Evolutionary conservation across 2,329 filamentous ascomycete genomes (phyloP), one percentile per base, ranked within the genome.

Genomic region (Exutisphaerella laricina): DNA sequence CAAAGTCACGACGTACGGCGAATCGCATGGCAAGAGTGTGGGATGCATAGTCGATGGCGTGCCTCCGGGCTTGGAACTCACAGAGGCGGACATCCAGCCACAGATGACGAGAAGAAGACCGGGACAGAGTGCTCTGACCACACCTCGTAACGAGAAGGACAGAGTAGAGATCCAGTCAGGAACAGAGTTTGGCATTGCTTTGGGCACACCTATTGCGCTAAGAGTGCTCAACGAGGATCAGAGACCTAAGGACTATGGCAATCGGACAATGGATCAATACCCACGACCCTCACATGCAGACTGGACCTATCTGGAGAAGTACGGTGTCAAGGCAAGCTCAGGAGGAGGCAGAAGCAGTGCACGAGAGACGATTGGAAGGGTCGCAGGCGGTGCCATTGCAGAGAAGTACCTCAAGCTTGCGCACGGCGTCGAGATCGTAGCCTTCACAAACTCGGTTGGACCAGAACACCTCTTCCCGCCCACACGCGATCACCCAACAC

Each of bases 261-360:
- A 49, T 68, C 78, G 80, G 63, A 95, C 89, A 21, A 96, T 96
- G 79, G 87, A 97, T 67, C 70, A 81, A 50, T 97, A 84, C 75
- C 92, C 92, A 4, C 79, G 92, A 39, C 92, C 90, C 25, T 88
- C 82, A 63, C 92, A 97, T 69, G 90, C 92, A 47, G 90, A 97
- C 69, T 96, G 85, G 79, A 97, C 92, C 48, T 97, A 97, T 70
- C 75, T 95, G 48, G 86, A 95, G 67, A 97, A 97, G 71, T 98
- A 98, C 66, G 90, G 90, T 44, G 82, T 94, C 56, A 94, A 94
- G 73, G 88, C 92, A 26, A 86, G 80, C 64, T 88, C 82, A 49
- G 90, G 92, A 45, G 90, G 92, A 56, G 90, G 92, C 41, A 78
- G 92, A 50, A 89, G 84, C 64, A 89, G 84, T 64, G 92, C 92